A percentile compares a stretch with the other conserved stretches of the same genome.
Evolutionary conservation across 805 yeast species (phyloP).

Genomic region (Pichia pseudocactophila): DNA sequence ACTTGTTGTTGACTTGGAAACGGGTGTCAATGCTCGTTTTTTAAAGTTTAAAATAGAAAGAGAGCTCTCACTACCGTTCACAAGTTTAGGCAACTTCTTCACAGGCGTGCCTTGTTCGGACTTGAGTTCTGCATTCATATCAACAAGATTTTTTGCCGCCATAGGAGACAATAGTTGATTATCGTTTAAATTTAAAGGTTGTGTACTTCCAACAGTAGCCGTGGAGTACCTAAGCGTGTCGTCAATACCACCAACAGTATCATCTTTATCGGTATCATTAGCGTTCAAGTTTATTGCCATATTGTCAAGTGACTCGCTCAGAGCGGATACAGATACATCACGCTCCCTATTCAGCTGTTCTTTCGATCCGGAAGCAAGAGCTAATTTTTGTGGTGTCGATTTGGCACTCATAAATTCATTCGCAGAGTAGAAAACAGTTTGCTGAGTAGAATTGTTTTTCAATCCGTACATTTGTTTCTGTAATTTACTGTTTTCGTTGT

Average conservation of each 20-base stretch:
- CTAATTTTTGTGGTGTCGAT: neutral
- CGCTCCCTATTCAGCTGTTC: neutral
- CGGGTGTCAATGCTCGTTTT: neutral
- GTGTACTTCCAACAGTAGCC: neutral
- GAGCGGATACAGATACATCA: neutral
- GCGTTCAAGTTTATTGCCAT: conserved; percentile 5
- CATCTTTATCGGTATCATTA: neutral
- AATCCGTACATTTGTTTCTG: conserved; percentile 16
- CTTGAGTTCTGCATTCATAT: conserved; percentile 2
- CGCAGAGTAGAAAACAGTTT: conserved; percentile 33
- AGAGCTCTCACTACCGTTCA: neutral
- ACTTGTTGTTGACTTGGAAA: neutral
- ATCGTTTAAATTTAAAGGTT: neutral
- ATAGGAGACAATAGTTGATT: neutral
- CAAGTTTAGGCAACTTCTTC: neutral
- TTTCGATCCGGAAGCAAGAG: neutral
- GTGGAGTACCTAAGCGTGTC: neutral
- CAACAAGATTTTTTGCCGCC: conserved; percentile 1
- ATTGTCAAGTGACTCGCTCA: conserved; percentile 4
- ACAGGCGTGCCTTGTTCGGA: conserved; percentile 1
- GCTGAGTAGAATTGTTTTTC: conserved; percentile 20
- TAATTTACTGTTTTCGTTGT: conserved; percentile 9
- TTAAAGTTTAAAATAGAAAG: neutral
- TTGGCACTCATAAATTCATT: conserved; percentile 22
- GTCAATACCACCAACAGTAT: neutral